Evolutionary conservation across 2,329 filamentous ascomycete species (phyloP).

Genomic region (Talaromyces pinophilus): DNA sequence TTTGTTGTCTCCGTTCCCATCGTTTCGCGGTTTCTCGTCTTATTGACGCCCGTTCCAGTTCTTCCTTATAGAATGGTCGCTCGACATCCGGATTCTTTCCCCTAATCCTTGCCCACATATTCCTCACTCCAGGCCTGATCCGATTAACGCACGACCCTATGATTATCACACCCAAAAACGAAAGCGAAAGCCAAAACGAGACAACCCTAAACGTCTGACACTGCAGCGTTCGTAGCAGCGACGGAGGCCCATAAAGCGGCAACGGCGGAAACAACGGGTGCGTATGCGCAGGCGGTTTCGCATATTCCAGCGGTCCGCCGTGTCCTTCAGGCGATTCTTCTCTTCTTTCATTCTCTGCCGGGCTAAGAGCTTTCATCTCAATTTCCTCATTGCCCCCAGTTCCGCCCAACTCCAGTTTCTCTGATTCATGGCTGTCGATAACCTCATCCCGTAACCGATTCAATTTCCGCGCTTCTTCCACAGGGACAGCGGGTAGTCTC

Average conservation of each 20-base stretch:
- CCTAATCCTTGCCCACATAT: conserved; percentile 57
- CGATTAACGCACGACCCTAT: conserved; percentile 70
- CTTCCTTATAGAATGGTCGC: conserved; percentile 73
- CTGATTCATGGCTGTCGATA: conserved; percentile 24
- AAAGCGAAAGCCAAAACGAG: conserved; percentile 74
- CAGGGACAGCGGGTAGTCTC: conserved; percentile 67
- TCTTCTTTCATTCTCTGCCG: not conserved
- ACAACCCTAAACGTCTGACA: conserved; percentile 65
- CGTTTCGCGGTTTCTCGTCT: conserved; percentile 60
- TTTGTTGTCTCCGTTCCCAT: conserved; percentile 58
- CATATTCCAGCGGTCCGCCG: conserved; percentile 17
- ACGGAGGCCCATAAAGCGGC: conserved; percentile 77
- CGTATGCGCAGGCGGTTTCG: conserved; percentile 53
- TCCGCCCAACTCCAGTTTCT: not conserved
- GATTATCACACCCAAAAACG: conserved; percentile 75
- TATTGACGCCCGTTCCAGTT: conserved; percentile 59
- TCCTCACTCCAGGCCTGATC: conserved; percentile 55
- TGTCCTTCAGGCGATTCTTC: conserved; percentile 10
- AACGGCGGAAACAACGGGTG: conserved; percentile 83
- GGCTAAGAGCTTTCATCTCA: not conserved
- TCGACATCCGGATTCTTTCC: conserved; percentile 60
- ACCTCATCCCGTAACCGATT: conserved; percentile 48
- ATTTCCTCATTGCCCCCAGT: not conserved
- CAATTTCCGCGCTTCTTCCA: conserved; percentile 69
- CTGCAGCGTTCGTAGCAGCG: conserved; percentile 64